Percentiles rank a stretch among this genome's conserved stretches.
Conservation (phyloP, 2,329 filamentous ascomycete species). For the Trichoderma asperellum region DNA sequence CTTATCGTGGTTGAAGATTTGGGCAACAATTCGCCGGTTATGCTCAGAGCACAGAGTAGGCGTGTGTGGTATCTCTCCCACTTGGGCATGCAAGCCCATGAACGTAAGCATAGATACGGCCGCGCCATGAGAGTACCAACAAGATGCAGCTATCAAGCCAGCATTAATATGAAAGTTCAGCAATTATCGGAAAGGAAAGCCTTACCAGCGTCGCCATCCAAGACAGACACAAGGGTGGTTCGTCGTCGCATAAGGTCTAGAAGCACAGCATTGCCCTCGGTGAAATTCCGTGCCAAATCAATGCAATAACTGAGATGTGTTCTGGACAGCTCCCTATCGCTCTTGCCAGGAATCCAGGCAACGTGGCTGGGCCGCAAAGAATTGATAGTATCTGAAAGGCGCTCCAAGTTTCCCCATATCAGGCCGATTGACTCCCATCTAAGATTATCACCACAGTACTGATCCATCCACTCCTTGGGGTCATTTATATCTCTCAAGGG, state of each 20-base stretch:
- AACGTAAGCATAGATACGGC: conserved; percentile 44
- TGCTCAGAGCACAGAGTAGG: conserved; percentile 44
- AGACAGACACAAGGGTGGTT: conserved; percentile 43
- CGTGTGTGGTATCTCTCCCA: conserved; percentile 35
- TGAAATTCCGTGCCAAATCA: conserved; percentile 32
- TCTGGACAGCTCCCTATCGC: conserved; percentile 9
- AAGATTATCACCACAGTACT: conserved; percentile 45
- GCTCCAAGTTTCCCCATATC: conserved; percentile 24
- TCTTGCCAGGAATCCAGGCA: conserved; percentile 8
- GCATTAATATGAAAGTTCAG: neutral
- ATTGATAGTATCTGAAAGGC: neutral
- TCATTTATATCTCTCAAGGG: conserved; percentile 44
- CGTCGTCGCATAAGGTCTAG: conserved; percentile 43
- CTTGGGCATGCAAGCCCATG: conserved; percentile 41
- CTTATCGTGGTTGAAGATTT: conserved; percentile 53
- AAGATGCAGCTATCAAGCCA: conserved; percentile 29
- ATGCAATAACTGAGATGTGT: conserved; percentile 26
- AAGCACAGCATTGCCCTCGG: conserved; percentile 43
- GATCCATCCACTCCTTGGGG: conserved; percentile 44
- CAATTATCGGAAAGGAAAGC: neutral
- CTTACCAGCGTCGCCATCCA: conserved; percentile 47
- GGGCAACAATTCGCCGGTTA: conserved; percentile 39
- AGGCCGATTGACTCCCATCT: conserved; percentile 52
- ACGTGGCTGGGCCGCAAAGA: neutral
- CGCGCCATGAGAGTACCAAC: conserved; percentile 46